Percentiles rank a stretch among this genome's conserved stretches.
Evolutionary conservation across 1,139 yeast species (phyloP).

Genomic region (Scheffersomyces segobiensis): DNA sequence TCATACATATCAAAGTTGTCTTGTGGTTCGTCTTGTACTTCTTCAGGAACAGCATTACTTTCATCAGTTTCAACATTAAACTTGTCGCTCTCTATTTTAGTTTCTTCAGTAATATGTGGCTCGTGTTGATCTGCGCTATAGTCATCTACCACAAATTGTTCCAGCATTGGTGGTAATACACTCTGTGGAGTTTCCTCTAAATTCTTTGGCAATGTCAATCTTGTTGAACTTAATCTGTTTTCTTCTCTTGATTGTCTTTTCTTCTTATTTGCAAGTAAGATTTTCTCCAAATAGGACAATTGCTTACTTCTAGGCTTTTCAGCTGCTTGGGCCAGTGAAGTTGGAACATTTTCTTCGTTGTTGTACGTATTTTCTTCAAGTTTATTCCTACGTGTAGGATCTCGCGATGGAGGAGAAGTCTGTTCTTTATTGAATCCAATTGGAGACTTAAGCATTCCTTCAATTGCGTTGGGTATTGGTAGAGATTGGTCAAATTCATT

Average conservation of each 20-base stretch:
- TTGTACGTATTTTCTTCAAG: neutral
- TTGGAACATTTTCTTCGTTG: neutral
- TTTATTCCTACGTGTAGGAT: neutral
- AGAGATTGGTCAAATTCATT: constrained; percentile 21
- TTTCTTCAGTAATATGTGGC: neutral
- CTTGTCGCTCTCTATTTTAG: neutral
- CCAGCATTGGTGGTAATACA: neutral
- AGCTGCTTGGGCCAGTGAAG: no score
- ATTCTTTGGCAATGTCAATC: neutral
- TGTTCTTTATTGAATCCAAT: neutral
- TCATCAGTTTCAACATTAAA: neutral
- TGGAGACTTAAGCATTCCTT: constrained; percentile 11
- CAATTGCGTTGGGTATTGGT: neutral
- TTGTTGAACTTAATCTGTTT: neutral
- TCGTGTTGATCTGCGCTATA: neutral
- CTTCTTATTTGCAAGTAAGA: constrained; percentile 14
- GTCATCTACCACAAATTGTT: neutral
- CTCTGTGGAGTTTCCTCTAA: neutral
- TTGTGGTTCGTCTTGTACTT: neutral
- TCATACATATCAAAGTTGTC: neutral
- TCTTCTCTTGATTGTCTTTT: neutral
- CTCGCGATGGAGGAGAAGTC: neutral
- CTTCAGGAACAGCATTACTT: neutral
- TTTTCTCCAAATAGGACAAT: constrained; percentile 33
- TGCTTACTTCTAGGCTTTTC: constrained; percentile 3